Evolutionary conservation across 169 alveolate genomes (phyloP).

Genomic region (Neospora caninum): DNA sequence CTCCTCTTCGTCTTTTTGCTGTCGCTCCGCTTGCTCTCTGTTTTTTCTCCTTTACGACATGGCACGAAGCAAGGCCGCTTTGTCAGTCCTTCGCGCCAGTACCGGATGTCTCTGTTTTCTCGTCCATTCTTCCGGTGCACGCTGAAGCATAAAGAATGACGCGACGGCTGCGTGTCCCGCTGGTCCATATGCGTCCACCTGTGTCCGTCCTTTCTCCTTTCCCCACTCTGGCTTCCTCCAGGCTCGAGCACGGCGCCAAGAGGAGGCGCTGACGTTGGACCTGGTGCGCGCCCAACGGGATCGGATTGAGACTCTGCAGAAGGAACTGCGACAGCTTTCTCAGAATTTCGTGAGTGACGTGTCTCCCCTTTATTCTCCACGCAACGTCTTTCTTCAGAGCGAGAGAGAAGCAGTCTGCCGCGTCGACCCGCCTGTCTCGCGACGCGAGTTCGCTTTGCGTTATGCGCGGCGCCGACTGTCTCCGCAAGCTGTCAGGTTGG

Average conservation of each 20-base stretch:
- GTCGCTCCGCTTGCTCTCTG: neutral
- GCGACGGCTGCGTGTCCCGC: too few relatives aligned
- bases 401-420: too few relatives aligned
- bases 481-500: too few relatives aligned
- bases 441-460: too few relatives aligned
- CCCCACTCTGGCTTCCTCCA: neutral
- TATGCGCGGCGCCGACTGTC: too few relatives aligned
- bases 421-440: too few relatives aligned
- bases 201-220: neutral
- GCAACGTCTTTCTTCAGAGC: neutral
- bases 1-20: neutral
- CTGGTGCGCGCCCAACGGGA: neutral
- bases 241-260: neutral
- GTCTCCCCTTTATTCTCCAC: neutral
- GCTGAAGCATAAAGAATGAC: neutral
- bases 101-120: neutral
- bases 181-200: too few relatives aligned
- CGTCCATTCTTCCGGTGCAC: neutral
- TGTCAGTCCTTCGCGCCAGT: neutral
- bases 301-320: neutral
- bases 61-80: neutral
- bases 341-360: neutral
- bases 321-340: constrained; percentile 20
- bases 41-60: neutral
- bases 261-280: neutral